A percentile compares a stretch with the other conserved stretches of the same genome.
phyloP scores from a whole-genome alignment of 139 green algal species.

The Closterium sp. region DNA sequence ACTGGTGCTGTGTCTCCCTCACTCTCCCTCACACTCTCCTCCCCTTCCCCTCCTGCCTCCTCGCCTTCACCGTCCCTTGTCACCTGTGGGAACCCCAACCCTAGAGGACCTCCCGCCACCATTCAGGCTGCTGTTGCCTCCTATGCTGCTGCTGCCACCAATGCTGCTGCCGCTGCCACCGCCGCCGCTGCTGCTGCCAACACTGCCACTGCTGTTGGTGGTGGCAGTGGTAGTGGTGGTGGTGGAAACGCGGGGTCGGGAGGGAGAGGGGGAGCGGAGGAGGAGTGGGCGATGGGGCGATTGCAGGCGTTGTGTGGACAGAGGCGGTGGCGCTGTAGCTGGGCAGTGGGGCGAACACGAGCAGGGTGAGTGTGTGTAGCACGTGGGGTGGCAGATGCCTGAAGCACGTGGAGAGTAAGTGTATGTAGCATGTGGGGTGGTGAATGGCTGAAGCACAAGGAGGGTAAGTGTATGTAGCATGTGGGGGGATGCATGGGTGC shows the following conservation, averaged over 20 bases:
- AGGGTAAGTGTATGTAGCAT: no score
- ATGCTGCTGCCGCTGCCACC: no score
- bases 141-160: neutral
- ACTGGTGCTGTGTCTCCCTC: neutral
- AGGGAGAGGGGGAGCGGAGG: neutral
- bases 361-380: neutral
- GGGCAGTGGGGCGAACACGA: neutral
- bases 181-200: neutral
- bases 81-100: neutral
- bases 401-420: no score
- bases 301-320: neutral
- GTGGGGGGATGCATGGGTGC: no score
- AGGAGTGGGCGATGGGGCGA: neutral
- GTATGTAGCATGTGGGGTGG: neutral
- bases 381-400: no score
- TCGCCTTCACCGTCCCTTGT: neutral
- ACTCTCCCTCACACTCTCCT: neutral
- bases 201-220: neutral
- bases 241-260: no score
- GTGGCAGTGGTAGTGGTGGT: neutral
- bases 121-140: neutral
- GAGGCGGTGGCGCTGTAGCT: neutral
- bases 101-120: neutral
- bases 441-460: neutral
- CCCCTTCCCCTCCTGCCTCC: neutral